Evolutionary conservation across 352 stramenopile species (phyloP).

Genomic region (Thalassiosira tumida): DNA sequence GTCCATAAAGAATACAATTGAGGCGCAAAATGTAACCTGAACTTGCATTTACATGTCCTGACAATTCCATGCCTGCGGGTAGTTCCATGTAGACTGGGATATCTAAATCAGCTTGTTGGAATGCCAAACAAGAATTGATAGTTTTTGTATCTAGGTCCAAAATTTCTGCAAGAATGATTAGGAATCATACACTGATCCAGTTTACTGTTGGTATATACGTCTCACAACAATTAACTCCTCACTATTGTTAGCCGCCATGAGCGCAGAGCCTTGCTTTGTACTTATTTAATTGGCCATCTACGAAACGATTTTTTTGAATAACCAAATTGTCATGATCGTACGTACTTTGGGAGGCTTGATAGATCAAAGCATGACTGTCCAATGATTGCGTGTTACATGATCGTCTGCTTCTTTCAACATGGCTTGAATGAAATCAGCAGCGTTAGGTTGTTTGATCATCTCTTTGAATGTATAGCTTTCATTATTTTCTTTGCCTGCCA

Average conservation of each 20-base stretch:
- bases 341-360: neutral
- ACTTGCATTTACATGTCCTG: slow-evolving; percentile 10
- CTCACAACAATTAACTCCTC: slow-evolving; percentile 36
- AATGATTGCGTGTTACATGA: slow-evolving; percentile 1
- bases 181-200: slow-evolving; percentile 31
- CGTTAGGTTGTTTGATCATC: slow-evolving; percentile 13
- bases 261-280: slow-evolving; percentile 24
- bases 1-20: slow-evolving; percentile 72
- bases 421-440: slow-evolving; percentile 20
- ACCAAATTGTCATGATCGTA: slow-evolving; percentile 46
- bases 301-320: slow-evolving; percentile 43
- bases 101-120: slow-evolving; percentile 48
- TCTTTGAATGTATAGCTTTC: slow-evolving; percentile 27
- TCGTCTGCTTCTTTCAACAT: slow-evolving; percentile 18
- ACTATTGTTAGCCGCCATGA: slow-evolving; percentile 10
- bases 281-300: slow-evolving; percentile 16
- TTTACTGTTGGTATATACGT: slow-evolving; percentile 33
- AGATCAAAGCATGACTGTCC: slow-evolving; percentile 8
- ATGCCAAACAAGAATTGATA: slow-evolving; percentile 55
- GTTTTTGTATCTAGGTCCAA: slow-evolving; percentile 20
- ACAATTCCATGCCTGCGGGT: slow-evolving; percentile 11
- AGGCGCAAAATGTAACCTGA: slow-evolving; percentile 48
- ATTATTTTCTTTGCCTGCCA: slow-evolving; percentile 16
- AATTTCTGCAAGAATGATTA: slow-evolving; percentile 40
- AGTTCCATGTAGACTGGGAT: slow-evolving; percentile 68